Conservation (phyloP, 75 land plant species). For the Sequoia sempervirens region DNA sequence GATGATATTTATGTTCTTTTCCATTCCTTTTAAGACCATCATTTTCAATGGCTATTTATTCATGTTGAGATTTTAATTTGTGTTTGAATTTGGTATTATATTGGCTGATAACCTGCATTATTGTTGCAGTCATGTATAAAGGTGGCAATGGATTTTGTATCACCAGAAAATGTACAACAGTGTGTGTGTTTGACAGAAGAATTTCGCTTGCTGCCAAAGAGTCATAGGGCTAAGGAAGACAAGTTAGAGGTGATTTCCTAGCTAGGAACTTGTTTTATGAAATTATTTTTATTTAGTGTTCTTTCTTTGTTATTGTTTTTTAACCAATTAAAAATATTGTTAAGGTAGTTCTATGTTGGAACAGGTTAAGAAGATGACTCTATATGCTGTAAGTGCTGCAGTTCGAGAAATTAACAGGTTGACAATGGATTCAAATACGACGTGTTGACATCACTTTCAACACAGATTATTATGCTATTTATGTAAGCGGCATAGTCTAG, state of each 20-base stretch:
- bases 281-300: not conserved
- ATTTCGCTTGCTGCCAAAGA: slow-evolving; percentile 47
- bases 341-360: not conserved
- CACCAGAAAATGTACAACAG: slow-evolving; percentile 56
- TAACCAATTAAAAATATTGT: not conserved
- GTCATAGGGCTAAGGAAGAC: slow-evolving; percentile 56
- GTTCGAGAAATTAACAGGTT: slow-evolving; percentile 16
- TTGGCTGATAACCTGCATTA: not conserved
- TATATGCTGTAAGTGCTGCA: slow-evolving; percentile 34
- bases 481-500: not conserved
- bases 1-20: not conserved
- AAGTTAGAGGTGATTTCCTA: slow-evolving; percentile 45
- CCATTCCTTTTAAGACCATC: not conserved
- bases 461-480: not conserved
- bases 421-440: not conserved
- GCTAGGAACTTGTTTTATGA: not conserved
- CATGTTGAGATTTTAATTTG: not conserved
- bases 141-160: slow-evolving; percentile 61
- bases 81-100: not conserved
- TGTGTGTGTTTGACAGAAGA: slow-evolving; percentile 47
- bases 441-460: not conserved
- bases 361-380: slow-evolving; percentile 50
- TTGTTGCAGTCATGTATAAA: slow-evolving; percentile 63
- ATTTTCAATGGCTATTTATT: not conserved
- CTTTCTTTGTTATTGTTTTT: not conserved